Base-by-base conservation (phyloP, 2,329 filamentous ascomycete genomes). In the Fusarium subtropicale region DNA sequence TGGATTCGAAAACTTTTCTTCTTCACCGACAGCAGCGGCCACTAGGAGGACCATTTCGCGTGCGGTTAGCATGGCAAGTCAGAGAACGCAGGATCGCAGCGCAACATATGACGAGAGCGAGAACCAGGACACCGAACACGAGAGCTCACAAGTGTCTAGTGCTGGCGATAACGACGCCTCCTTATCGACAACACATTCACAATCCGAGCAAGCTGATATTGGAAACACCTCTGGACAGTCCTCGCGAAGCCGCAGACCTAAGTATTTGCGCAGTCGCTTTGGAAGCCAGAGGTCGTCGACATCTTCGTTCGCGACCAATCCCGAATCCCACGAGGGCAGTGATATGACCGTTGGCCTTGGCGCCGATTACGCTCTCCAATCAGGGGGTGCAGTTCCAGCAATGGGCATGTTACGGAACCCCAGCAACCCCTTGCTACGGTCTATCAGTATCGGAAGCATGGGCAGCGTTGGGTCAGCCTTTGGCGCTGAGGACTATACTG, bases 401-500 rank as follows among this genome's bases (percentile, higher is more conserved):
- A 75, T 81, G 64, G 86, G 83, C 11, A 79, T 84, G 70, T 82
- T 84, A 28, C 83, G 85, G 38, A 83, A 80, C 57, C 76, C 82
- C 26, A 87, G 85, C 76, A 84, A 87, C 64, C 81, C 82, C 4
- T 83, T 97, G 56, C 90, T 91, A 22, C 87, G 95, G 26, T 88
- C 94, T 13, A 90, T 94, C 65, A 97, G 94, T 80, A 86, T 97
- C 62, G 94, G 94, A 24, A 97, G 95, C 80, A 86, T 97, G 66
- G 94, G 93, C 16, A 97, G 94, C 77, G 93, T 97, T 81, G 91
- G 90, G 3, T 97, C 94, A 7, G 79, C 76, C 7, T 72, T 80
- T 39, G 92, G 91, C 1, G 81, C 86, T 47, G 87, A 90, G n/a
- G 87, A 90, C 22, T 79, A 79, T 51, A 79, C 82, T n/a, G 84